Evolutionary conservation across 495 filamentous ascomycete genomes (phyloP).

Genomic region (Aspergillus asperescens): DNA sequence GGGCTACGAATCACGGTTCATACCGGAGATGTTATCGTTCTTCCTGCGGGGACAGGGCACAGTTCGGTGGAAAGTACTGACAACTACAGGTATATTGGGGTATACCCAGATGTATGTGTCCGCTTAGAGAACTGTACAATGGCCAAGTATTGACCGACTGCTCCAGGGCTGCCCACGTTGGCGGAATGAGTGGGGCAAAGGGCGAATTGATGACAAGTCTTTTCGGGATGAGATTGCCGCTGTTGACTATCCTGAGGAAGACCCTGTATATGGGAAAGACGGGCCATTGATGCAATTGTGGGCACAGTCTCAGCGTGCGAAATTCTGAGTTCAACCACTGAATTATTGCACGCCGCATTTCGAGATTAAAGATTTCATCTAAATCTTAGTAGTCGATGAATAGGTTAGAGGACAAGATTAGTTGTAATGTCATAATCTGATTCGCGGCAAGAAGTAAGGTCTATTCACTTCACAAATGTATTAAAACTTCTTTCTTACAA

Average conservation of each 20-base stretch:
- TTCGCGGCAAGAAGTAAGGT: not conserved
- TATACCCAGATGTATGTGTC: constrained; percentile 7
- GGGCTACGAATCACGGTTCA: constrained; percentile 4
- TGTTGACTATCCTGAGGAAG: constrained; percentile 1
- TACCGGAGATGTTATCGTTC: constrained; percentile 8
- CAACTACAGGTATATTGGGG: constrained; percentile 8
- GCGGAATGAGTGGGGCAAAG: constrained; percentile 1
- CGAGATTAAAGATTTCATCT: not conserved
- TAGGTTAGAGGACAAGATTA: not conserved
- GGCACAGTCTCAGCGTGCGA: not conserved
- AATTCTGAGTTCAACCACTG: not conserved
- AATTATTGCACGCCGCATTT: too few relatives aligned
- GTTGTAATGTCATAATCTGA: not conserved
- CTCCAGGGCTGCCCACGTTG: constrained; percentile 8
- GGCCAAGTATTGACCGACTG: not conserved
- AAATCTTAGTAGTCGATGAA: not conserved
- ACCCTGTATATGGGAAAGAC: constrained; percentile 5
- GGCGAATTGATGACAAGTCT: not conserved
- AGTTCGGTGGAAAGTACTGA: not conserved
- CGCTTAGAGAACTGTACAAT: not conserved
- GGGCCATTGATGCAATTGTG: constrained; percentile 6
- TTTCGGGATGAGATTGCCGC: not conserved
- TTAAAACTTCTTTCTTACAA: not conserved
- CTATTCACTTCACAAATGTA: not conserved
- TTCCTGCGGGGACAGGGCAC: constrained; percentile 11